Base-by-base conservation (phyloP, 768 basidiomycete genomes). In the Kwoniella shandongensis region DNA sequence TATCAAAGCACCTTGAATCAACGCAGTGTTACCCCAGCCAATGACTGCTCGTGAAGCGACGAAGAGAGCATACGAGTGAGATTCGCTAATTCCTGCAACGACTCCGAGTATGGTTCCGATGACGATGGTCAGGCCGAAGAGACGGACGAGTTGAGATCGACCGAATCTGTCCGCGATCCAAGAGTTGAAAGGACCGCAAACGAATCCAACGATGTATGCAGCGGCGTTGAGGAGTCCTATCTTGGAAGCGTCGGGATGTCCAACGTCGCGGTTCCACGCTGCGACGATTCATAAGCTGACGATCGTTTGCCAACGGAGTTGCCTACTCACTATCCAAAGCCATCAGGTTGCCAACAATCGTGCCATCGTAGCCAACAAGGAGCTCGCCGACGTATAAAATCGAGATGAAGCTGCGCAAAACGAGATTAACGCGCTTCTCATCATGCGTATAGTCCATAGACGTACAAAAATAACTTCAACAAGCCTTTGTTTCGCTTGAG, bases 21-120 rank as follows among this genome's bases (percentile, higher is more conserved):
- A 27, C 6, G 50, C 20, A 8, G 50, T 38, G 6, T 25, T 39
- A 22, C 50, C 50, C 7, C 22, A 39, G 13, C 50, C 50, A 10
- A 51, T 51, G n/a, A 51, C 27, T 6, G 50, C 50, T 22, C 50
- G 35, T 7, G 50, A 51, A 12, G 50, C 50, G 10, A 51, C 50
- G 38, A 51, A 51, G 25, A 51, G 50, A 27, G 22, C 50, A 20
- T 51, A 51, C 12, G 36, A 22, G n/a, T 40, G 20, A 3, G 20
- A 10, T 17, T 38, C 20, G 20, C 27, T 40, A 25, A 40, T 38
- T 5, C 50, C 50, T 5, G 50, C 50, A 15, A 51, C 27, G 12
- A 39, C 35, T 15, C 50, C 50, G 22, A 51, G 11, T 2, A 51
- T 40, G 12, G 50, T 51, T 8, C 50, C 50, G 3, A 40, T 22